These are phyloP conservation scores for Penicillium decumbens DNA, from an alignment of 2,329 filamentous ascomycete genomes.

Conservation along the genomic window DNA sequence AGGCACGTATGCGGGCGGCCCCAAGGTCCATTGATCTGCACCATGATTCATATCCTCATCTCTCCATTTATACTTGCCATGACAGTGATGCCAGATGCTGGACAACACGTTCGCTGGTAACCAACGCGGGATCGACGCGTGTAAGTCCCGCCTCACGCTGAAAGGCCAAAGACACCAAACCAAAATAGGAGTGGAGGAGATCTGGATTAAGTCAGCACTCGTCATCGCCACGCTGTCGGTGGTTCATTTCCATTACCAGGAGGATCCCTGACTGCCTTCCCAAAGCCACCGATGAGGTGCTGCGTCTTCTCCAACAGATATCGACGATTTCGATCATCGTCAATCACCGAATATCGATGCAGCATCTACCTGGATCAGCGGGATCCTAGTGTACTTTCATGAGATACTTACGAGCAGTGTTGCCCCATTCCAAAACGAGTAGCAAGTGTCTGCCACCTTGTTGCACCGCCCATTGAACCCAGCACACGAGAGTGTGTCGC, in stretches of 20 bases:
- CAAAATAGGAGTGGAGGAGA: conserved; percentile 85
- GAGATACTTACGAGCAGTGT: conserved; percentile 48
- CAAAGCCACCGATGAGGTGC: conserved; percentile 77
- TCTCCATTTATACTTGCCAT: conserved; percentile 27
- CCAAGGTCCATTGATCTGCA: background rate
- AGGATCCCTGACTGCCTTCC: conserved; percentile 63
- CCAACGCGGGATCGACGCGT: conserved; percentile 68
- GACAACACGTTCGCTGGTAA: conserved; percentile 57
- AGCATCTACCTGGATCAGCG: conserved; percentile 49
- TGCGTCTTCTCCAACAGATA: conserved; percentile 85
- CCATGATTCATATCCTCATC: background rate
- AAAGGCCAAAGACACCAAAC: conserved; percentile 71
- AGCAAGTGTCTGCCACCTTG: conserved; percentile 92
- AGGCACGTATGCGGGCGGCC: background rate
- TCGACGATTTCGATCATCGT: conserved; percentile 58
- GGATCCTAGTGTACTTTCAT: background rate
- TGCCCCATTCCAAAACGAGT: conserved; percentile 84
- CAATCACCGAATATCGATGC: conserved; percentile 54
- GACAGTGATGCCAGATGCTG: conserved; percentile 39
- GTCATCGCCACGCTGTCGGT: background rate
- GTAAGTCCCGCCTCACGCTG: conserved; percentile 67
- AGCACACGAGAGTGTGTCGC: conserved; percentile 48
- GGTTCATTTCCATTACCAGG: conserved; percentile 52
- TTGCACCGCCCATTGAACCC: conserved; percentile 89
- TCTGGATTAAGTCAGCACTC: conserved; percentile 42